These are phyloP conservation scores for Cutaneotrichosporon sp. DNA, from an alignment of 1,284 basidiomycete genomes.

Conservation along the genomic window DNA sequence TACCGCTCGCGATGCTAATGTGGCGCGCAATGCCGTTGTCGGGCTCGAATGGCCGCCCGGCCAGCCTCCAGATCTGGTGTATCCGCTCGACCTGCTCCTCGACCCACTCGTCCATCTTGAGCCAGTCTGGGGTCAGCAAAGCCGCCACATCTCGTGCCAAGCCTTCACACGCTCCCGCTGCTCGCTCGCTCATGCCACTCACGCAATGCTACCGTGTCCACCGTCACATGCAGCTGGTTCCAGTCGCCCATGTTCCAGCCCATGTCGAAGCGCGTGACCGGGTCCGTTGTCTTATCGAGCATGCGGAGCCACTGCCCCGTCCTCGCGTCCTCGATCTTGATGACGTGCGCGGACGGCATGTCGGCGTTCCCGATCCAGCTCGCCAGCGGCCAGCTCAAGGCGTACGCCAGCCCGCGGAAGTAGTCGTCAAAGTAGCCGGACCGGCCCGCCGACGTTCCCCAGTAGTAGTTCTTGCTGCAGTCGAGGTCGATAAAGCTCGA, in stretches of 20 bases:
- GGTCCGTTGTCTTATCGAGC: constrained; percentile 50
- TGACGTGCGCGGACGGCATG: constrained; percentile 49
- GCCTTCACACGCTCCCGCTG: no score
- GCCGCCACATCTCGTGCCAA: no score
- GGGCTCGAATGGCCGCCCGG: constrained; percentile 39
- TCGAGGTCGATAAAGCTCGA: constrained; percentile 50
- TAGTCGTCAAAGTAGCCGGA: constrained; percentile 51
- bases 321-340: constrained; percentile 54
- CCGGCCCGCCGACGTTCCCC: constrained; percentile 52
- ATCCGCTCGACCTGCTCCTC: constrained; percentile 41
- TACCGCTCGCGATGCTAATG: constrained; percentile 42
- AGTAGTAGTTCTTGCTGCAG: constrained; percentile 54
- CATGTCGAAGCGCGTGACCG: constrained; percentile 50
- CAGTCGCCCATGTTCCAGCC: constrained; percentile 56
- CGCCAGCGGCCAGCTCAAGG: constrained; percentile 54
- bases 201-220: constrained; percentile 53
- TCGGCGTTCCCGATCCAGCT: constrained; percentile 53
- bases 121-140: constrained; percentile 45
- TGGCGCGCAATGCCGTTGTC: constrained; percentile 43
- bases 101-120: constrained; percentile 52
- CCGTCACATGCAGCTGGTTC: constrained; percentile 51
- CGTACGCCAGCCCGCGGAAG: constrained; percentile 55
- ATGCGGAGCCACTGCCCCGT: constrained; percentile 53
- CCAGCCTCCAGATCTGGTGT: constrained; percentile 41
- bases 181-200: constrained; percentile 36